Conservation (phyloP, 768 basidiomycete species). For the Calvatia gigantea region DNA sequence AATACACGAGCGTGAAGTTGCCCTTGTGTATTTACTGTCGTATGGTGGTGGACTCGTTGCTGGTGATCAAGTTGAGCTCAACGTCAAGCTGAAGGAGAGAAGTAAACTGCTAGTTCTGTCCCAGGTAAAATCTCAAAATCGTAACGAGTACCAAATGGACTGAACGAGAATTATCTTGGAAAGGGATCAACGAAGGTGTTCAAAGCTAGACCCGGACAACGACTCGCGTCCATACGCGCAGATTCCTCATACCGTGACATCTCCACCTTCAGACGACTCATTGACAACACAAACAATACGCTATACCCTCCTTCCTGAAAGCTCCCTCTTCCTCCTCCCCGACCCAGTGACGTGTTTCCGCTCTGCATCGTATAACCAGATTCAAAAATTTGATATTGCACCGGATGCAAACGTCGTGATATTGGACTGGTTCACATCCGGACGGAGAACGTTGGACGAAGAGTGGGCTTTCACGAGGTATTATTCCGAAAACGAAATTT, state of each 20-base stretch:
- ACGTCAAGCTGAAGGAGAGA: conserved; percentile 53
- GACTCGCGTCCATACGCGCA: conserved; percentile 41
- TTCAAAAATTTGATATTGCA: conserved; percentile 72
- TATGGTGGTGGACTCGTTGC: conserved; percentile 93
- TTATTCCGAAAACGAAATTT: conserved; percentile 82
- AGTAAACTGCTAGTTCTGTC: conserved; percentile 73
- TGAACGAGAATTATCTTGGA: not conserved
- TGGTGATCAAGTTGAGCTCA: conserved; percentile 70
- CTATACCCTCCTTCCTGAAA: conserved; percentile 46
- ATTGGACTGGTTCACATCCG: conserved; percentile 92
- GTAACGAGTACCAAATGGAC: not conserved
- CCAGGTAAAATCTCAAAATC: conserved; percentile 52
- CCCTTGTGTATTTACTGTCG: conserved; percentile 72
- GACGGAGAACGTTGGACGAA: conserved; percentile 78
- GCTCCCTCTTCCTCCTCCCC: conserved; percentile 78
- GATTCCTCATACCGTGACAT: not conserved
- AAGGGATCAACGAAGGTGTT: conserved; percentile 96
- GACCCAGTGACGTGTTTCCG: conserved; percentile 94
- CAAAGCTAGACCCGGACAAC: conserved; percentile 66
- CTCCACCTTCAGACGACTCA: conserved; percentile 11
- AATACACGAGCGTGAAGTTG: conserved; percentile 45
- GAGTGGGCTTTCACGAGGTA: conserved; percentile 89
- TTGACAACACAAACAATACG: conserved; percentile 63
- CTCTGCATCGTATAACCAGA: conserved; percentile 77
- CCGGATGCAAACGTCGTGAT: conserved; percentile 61